Percentiles rank a stretch among this genome's conserved stretches.
Conservation (phyloP, 768 basidiomycete species). For the Pulveroboletus ravenelii region DNA sequence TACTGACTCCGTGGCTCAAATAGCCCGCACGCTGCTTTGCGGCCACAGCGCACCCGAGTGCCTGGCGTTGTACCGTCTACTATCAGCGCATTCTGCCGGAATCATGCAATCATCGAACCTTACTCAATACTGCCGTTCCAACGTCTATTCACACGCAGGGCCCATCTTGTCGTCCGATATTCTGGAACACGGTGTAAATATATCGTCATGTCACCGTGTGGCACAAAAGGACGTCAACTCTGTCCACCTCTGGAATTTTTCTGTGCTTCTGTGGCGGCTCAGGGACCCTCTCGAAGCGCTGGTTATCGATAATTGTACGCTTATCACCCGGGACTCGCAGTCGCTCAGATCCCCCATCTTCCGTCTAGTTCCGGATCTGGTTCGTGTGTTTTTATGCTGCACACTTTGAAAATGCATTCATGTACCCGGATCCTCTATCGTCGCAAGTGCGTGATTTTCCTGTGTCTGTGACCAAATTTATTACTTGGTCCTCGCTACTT, state of each 20-base stretch:
- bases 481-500: background rate
- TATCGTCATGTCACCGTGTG: conserved; percentile 15
- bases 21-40: background rate
- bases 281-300: conserved; percentile 16
- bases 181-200: conserved; percentile 12
- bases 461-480: background rate
- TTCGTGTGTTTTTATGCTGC: background rate
- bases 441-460: conserved; percentile 7
- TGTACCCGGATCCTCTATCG: background rate
- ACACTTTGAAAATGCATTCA: background rate
- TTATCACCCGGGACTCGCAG: conserved; percentile 15
- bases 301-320: conserved; percentile 23
- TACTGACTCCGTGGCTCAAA: background rate
- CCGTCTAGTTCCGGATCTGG: background rate
- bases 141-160: conserved; percentile 16
- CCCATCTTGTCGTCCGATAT: conserved; percentile 10
- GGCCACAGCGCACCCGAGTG: background rate
- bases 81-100: conserved; percentile 3
- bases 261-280: conserved; percentile 26
- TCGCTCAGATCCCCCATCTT: conserved; percentile 1
- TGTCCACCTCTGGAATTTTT: conserved; percentile 18
- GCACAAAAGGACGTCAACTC: conserved; percentile 17
- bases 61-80: conserved; percentile 1
- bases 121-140: conserved; percentile 4
- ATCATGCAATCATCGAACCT: conserved; percentile 16